These are phyloP conservation scores for Phylloporus gajari DNA, from an alignment of 1,284 basidiomycete genomes.

Conservation along the genomic window DNA sequence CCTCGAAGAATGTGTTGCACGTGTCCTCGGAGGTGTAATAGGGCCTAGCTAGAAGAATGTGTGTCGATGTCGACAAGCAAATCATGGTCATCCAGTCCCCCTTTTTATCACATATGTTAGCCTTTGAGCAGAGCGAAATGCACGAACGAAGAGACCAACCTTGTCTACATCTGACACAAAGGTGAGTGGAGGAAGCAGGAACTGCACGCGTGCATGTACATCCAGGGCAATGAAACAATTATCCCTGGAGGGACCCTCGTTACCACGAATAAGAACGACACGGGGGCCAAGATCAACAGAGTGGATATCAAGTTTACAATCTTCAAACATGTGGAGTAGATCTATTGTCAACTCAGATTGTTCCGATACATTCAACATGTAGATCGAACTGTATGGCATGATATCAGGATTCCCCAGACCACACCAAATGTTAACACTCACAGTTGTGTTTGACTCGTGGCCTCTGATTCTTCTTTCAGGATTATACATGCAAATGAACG, in stretches of 20 bases:
- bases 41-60: neutral
- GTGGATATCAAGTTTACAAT: neutral
- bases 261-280: slow-evolving; percentile 18
- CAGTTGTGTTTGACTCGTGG: slow-evolving; percentile 6
- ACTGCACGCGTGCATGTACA: slow-evolving; percentile 17
- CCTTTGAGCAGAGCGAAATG: neutral
- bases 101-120: neutral
- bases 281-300: slow-evolving; percentile 26
- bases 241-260: neutral
- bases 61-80: neutral
- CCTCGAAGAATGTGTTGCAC: neutral
- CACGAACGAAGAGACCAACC: neutral
- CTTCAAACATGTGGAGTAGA: slow-evolving; percentile 22
- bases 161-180: too few species aligned
- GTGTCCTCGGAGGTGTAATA: neutral
- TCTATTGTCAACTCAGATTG: slow-evolving; percentile 20
- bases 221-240: slow-evolving; percentile 25
- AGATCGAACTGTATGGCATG: slow-evolving; percentile 23
- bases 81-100: neutral
- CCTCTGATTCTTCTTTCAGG: neutral
- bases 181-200: slow-evolving; percentile 10
- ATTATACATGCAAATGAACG: slow-evolving; percentile 24
- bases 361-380: slow-evolving; percentile 10
- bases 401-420: slow-evolving; percentile 3
- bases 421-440: neutral